Evolutionary conservation across 1,139 yeast genomes (phyloP), one percentile per base, ranked within the genome.

Genomic region (Candida smagusa): DNA sequence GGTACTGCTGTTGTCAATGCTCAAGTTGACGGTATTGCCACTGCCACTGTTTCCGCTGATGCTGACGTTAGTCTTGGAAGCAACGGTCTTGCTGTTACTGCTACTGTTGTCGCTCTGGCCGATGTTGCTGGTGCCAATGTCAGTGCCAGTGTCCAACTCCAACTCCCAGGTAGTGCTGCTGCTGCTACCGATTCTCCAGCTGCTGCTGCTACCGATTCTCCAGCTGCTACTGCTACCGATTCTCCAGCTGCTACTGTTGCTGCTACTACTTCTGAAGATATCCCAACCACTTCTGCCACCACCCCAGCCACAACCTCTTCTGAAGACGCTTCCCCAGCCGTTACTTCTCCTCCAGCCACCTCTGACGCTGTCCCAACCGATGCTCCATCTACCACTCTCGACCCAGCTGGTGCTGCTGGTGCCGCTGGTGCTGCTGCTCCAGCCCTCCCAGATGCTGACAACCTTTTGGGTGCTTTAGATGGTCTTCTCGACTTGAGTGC

Each of bases 321-420:
- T 16, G 48, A 54, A 36, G 39, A 43, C 33, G 42, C 54, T 41
- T 41, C 42, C 26, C 40, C 46, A 25, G 38, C 45, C 28, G 41
- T 42, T 13, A 12, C 29, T 27, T n/a, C 12, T 12, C 40, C 43
- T 33, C 37, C 46, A n/a, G 29, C 29, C 12, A 12, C 9, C 16
- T 12, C 12, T 4, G 16, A 12, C 9, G 29, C 29, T 27, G 29
- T 8, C 7, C 12, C 12, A 9, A 8, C 9, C 29, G 9, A 9
- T 11, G 9, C 29, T 27, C 13, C 16, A 7, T 11, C 16, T 8
- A 11, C 12, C 16, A 12, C 9, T 13, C 29, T 27, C 12, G 16
- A 12, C 13, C 16, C 29, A 11, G 29, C 29, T 27, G 29, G 13
- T 8, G 9, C 29, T 12, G 29, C 29, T 8, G 29, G 9, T 27